These are phyloP conservation scores for Populus alba DNA, from an alignment of 345 rosid genomes.

Conservation along the genomic window DNA sequence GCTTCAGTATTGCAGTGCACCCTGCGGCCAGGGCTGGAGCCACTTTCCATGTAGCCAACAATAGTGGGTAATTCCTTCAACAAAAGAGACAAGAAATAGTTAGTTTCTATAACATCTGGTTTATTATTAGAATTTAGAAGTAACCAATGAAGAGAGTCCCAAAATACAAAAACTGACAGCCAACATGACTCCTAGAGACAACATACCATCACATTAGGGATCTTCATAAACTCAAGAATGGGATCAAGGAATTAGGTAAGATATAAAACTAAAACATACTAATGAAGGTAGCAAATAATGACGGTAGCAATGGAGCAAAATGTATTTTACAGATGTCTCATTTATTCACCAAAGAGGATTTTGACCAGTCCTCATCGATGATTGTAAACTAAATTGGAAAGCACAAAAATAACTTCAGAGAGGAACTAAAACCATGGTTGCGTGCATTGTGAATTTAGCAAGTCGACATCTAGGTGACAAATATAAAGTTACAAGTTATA, in stretches of 20 bases:
- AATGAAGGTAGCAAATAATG: background rate
- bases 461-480: background rate
- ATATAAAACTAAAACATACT: background rate
- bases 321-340: background rate
- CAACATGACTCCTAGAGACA: background rate
- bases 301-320: background rate
- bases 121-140: background rate
- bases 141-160: background rate
- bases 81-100: slow-evolving; percentile 12
- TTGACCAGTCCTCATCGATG: background rate
- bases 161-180: background rate
- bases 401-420: background rate
- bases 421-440: background rate
- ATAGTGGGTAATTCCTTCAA: slow-evolving; percentile 90
- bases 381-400: background rate
- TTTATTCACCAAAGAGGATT: background rate
- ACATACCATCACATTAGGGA: background rate
- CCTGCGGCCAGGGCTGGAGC: slow-evolving; percentile 99
- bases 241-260: background rate
- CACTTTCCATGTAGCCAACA: slow-evolving; percentile 96
- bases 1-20: slow-evolving; percentile 84
- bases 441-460: background rate
- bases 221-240: background rate
- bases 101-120: slow-evolving; percentile 7
- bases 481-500: background rate